Percentiles rank a stretch among this genome's conserved stretches.
These are phyloP conservation scores for Dictyostelium intermedium DNA, from an alignment of 78 protist genomes.

Conservation along the genomic window DNA sequence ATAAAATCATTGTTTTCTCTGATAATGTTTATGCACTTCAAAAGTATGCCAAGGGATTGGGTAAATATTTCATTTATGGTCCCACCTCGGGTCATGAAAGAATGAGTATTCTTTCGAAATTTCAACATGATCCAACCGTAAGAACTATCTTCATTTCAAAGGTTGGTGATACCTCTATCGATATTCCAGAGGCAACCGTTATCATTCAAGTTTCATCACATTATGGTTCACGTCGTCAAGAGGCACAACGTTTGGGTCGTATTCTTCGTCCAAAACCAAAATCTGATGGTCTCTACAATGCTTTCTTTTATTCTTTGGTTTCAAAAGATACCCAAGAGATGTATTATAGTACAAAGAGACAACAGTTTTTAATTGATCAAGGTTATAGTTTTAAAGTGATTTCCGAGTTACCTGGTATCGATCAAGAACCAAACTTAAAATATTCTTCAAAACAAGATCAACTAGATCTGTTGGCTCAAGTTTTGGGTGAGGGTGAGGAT, in stretches of 20 bases:
- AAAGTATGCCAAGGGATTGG: constrained; percentile 86
- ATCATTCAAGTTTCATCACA: constrained; percentile 97
- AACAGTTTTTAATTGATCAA: constrained; percentile 98
- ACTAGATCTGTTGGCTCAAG: constrained; percentile 40
- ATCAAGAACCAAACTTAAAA: constrained; percentile 1
- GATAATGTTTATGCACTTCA: constrained; percentile 92
- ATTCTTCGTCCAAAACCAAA: constrained; percentile 96
- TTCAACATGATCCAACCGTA: constrained; percentile 44
- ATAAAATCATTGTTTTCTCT: constrained; percentile 96
- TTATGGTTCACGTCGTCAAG: constrained; percentile 97
- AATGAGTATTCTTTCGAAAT: constrained; percentile 56
- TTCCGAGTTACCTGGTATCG: constrained; percentile 61
- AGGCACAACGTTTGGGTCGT: constrained; percentile 99
- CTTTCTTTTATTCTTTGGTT: constrained; percentile 98
- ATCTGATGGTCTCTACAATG: constrained; percentile 91
- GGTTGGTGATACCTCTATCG: constrained; percentile 98
- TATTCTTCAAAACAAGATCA: constrained; percentile 56
- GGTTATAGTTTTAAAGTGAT: constrained; percentile 90
- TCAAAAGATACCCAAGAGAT: constrained; percentile 97
- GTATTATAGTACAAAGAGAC: constrained; percentile 95
- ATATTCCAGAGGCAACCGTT: constrained; percentile 98
- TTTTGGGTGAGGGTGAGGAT: constrained; percentile 63
- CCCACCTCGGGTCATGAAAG: constrained; percentile 86
- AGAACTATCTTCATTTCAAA: constrained; percentile 92
- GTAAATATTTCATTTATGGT: constrained; percentile 89